Base-by-base conservation (phyloP, 192 early-diverging fungal genomes). In the Kappamyces sp. region DNA sequence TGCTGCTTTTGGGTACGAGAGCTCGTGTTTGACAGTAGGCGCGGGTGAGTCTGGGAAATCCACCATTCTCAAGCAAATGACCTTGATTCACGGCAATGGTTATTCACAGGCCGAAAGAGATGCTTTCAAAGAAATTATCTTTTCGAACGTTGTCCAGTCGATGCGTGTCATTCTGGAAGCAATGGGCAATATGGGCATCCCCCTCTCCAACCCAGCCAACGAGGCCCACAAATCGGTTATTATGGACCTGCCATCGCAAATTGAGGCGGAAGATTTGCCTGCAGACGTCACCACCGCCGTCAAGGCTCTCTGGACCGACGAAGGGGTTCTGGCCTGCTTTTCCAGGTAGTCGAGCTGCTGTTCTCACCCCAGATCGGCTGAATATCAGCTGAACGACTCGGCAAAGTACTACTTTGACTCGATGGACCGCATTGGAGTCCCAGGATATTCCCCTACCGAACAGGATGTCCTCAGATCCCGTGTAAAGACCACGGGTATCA, bases 61-160 rank as follows among this genome's bases (percentile, higher is more conserved):
- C 43, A 98, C 94, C 23, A 93, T 98, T 66, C 76, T 98, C 55
- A 98, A 98, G 72, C 94, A 98, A 68, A 95, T 98, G 93, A 93
- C 92, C 70, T 81, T 98, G 53, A 96, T 98, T 63, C 93, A 98
- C 72, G 94, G 91, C 64, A 87, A 85, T 61, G 94, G 94, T 2
- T 98, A 92, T 76, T 87, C 85, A 50, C 70, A 77, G 35, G 89
- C 93, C 41, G 94, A 98, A 74, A 80, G 87, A 55, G 88, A 91
- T 63, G 87, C 89, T 37, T 96, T 94, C 80, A 91, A 87, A 71
- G 92, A 94, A 69, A 91, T 95, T 60, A 94, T 98, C 62, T 94
- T 92, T 67, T 89, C 86, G 53, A 98, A 98, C 77, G 89, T 89
- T 23, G 86, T 94, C 63, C 91, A 93, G 79, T 93, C 90, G 43